Base-by-base conservation (phyloP, 2,329 filamentous ascomycete genomes). In the Colletotrichum cordylinicola region DNA sequence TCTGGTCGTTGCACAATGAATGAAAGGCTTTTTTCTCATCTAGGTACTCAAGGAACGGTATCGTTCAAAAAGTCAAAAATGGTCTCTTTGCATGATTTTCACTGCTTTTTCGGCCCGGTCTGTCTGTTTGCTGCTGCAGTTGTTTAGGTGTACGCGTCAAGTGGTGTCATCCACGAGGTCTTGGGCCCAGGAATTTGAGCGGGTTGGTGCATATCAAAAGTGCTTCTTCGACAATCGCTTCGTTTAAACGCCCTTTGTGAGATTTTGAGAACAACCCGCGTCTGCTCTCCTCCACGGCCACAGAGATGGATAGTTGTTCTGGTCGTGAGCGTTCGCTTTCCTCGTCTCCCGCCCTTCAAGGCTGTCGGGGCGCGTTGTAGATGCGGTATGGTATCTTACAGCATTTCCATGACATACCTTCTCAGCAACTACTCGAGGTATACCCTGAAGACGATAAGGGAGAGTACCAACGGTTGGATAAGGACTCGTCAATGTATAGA, bases 1-100 rank as follows among this genome's bases (percentile, higher is more conserved):
- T 76, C 72, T 71, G 72, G 74, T 75, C 74, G 71, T 71, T 76
- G 71, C 72, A 75, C 74, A 73, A 74, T 76, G 72, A 76, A 76
- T 75, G 74, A 76, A 76, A 75, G 74, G 74, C 74, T 75, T 76
- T 58, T 74, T 76, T 73, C 43, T 52, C 70, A 76, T 76, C 71
- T 76, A 76, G 74, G 74, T 73, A 77, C 74, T 70, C 58, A 68
- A 70, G 31, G 70, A 61, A 73, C 74, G 74, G 76, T 76, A 77
- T 77, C 74, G 72, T 72, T 72, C 67, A 76, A 76, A 76, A 76
- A 75, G 66, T 71, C 60, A 70, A 73, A 76, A 76, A 74, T 75
- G 72, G 72, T 77, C 72, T 77, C 72, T 75, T 77, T 76, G 65
- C 74, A 68, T 74, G 74, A 58, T 68, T 76, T 74, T 62, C 15